A percentile compares a stretch with the other conserved stretches of the same genome.
These are phyloP conservation scores for Mycena belliarum DNA, from an alignment of 768 basidiomycete species.

Conservation along the genomic window DNA sequence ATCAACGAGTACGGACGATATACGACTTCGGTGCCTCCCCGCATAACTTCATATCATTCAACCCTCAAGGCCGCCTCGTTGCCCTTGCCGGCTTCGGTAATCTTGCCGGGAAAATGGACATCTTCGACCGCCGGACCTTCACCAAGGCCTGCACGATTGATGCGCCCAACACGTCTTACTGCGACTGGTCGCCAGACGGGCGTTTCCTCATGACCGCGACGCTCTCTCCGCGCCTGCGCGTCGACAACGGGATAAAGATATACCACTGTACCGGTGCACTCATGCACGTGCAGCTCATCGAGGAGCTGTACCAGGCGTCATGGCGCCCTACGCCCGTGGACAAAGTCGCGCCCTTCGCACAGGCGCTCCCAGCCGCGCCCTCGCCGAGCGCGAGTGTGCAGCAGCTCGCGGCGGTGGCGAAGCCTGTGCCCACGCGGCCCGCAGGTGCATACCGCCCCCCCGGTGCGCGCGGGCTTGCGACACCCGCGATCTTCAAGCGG, in stretches of 20 bases:
- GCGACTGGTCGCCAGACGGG: conserved; percentile 95
- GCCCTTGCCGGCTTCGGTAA: conserved; percentile 96
- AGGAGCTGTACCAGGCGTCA: conserved; percentile 87
- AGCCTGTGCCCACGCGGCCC: conserved; percentile 60
- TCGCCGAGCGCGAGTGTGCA: conserved; percentile 60
- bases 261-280: conserved; percentile 91
- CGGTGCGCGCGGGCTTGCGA: conserved; percentile 86
- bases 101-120: conserved; percentile 89
- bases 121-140: conserved; percentile 87
- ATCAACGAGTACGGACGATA: conserved; percentile 82
- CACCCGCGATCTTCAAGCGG: conserved; percentile 86
- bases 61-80: conserved; percentile 88
- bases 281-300: conserved; percentile 77
- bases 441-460: conserved; percentile 93
- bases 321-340: conserved; percentile 81
- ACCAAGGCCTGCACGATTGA: conserved; percentile 79
- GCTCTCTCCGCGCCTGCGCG: conserved; percentile 90
- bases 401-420: conserved; percentile 48
- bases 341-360: conserved; percentile 65
- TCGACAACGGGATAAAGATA: conserved; percentile 96
- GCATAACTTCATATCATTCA: conserved; percentile 92
- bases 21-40: conserved; percentile 92
- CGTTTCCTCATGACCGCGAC: conserved; percentile 93
- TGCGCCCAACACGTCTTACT: conserved; percentile 90
- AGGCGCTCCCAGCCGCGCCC: conserved; percentile 67